phyloP scores from a whole-genome alignment of 768 basidiomycete species.

The Termitomyces sp. region DNA sequence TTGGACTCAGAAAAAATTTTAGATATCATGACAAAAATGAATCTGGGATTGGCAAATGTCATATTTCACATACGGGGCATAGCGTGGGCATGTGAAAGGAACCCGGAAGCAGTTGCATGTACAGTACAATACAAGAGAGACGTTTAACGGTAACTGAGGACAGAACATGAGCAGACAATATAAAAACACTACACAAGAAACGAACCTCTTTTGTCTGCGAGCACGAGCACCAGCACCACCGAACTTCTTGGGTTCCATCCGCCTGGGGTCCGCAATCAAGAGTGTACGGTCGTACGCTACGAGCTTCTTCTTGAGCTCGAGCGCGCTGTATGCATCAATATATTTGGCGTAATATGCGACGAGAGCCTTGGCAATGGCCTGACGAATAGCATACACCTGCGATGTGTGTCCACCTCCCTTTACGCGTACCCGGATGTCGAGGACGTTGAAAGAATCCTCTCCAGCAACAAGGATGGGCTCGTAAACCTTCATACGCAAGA shows the following conservation, averaged over 20 bases:
- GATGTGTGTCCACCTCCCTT: conserved; percentile 99
- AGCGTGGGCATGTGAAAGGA: conserved; percentile 29
- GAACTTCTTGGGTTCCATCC: conserved; percentile 99
- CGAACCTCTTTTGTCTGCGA: conserved; percentile 92
- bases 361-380: conserved; percentile 96
- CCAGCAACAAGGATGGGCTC: conserved; percentile 94
- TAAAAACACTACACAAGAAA: neutral
- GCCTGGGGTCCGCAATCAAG: conserved; percentile 89
- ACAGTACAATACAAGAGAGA: conserved; percentile 24
- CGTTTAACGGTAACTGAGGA: conserved; percentile 72
- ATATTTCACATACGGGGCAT: conserved; percentile 29
- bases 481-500: conserved; percentile 97
- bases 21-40: neutral
- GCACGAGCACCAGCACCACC: conserved; percentile 98
- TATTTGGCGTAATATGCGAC: conserved; percentile 99
- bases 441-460: conserved; percentile 76
- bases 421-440: conserved; percentile 97
- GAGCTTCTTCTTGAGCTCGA: conserved; percentile 97
- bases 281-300: conserved; percentile 92
- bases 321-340: conserved; percentile 92
- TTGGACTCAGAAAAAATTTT: neutral
- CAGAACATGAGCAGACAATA: conserved; percentile 6
- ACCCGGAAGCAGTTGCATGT: conserved; percentile 37
- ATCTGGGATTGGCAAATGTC: conserved; percentile 6
- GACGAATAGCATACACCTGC: conserved; percentile 97